A percentile compares a stretch with the other conserved stretches of the same genome.
phyloP scores from a whole-genome alignment of 441 rosid genomes.

The Eruca vesicaria region DNA sequence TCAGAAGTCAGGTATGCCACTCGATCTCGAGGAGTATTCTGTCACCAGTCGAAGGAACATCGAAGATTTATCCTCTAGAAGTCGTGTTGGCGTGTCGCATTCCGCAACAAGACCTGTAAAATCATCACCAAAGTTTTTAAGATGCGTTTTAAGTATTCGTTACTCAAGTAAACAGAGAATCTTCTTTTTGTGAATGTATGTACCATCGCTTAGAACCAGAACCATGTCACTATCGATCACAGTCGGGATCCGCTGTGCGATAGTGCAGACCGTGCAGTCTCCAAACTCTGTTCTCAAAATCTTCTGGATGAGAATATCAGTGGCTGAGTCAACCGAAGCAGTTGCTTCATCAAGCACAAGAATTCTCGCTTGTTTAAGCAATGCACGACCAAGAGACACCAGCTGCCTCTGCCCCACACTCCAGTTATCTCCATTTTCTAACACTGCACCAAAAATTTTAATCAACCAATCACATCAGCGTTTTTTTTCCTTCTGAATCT shows the following conservation, averaged over 20 bases:
- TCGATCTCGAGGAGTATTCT: slow-evolving; percentile 93
- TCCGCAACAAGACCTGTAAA: slow-evolving; percentile 94
- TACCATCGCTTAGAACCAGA: slow-evolving; percentile 94
- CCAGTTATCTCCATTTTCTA: slow-evolving; percentile 99
- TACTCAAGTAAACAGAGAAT: background rate
- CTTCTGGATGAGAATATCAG: slow-evolving; percentile 97
- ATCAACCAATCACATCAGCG: background rate
- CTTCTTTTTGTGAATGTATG: background rate
- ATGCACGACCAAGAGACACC: slow-evolving; percentile 90
- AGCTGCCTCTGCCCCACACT: slow-evolving; percentile 99
- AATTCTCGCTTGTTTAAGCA: slow-evolving; percentile 92
- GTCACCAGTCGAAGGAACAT: slow-evolving; percentile 94
- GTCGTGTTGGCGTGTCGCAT: slow-evolving; percentile 77
- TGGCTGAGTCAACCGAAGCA: slow-evolving; percentile 97
- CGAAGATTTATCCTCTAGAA: slow-evolving; percentile 90
- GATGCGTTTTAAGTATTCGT: background rate
- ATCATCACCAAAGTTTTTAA: background rate
- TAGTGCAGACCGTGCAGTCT: slow-evolving; percentile 95
- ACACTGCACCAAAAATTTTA: slow-evolving; percentile 18
- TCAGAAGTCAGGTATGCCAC: slow-evolving; percentile 72
- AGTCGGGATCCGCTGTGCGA: slow-evolving; percentile 97
- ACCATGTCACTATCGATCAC: slow-evolving; percentile 96
- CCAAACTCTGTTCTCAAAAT: slow-evolving; percentile 91
- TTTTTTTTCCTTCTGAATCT: slow-evolving; percentile 34
- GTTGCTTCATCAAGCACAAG: slow-evolving; percentile 99